A percentile compares a stretch with the other conserved stretches of the same genome.
Conservation (phyloP, 306 rosid species). For the Betula pendula region DNA sequence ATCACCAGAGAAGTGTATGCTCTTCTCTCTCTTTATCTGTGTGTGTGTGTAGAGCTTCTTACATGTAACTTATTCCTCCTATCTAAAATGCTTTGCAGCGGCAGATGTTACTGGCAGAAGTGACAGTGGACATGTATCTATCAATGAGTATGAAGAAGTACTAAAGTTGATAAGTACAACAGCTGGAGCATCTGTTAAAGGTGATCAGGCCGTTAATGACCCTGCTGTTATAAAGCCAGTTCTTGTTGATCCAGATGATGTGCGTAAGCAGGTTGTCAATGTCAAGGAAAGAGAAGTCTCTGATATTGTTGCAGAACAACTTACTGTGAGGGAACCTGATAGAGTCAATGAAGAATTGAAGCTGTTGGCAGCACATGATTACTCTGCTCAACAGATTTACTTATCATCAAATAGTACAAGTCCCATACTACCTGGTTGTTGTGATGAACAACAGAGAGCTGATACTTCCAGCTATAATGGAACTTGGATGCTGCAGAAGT, state of each 20-base stretch:
- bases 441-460: conserved; percentile 33
- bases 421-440: conserved; percentile 16
- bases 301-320: conserved; percentile 28
- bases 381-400: conserved; percentile 28
- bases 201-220: conserved; percentile 27
- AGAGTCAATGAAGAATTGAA: conserved; percentile 41
- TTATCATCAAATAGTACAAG: conserved; percentile 30
- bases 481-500: conserved; percentile 35
- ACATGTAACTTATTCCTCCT: neutral
- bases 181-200: conserved; percentile 29
- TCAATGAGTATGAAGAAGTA: conserved; percentile 29
- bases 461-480: conserved; percentile 36
- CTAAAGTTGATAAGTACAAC: conserved; percentile 24
- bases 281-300: conserved; percentile 36
- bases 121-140: conserved; percentile 27
- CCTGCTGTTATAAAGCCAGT: conserved; percentile 31
- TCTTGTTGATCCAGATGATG: conserved; percentile 27
- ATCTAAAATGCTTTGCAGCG: conserved; percentile 37
- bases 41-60: neutral
- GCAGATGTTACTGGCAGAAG: conserved; percentile 37
- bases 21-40: conserved; percentile 17
- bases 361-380: conserved; percentile 17
- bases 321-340: conserved; percentile 31
- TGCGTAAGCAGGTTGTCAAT: conserved; percentile 20
- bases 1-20: conserved; percentile 42